Evolutionary conservation across 768 basidiomycete genomes (phyloP), one percentile per base, ranked within the genome.

Genomic region (Boletus insuetus): DNA sequence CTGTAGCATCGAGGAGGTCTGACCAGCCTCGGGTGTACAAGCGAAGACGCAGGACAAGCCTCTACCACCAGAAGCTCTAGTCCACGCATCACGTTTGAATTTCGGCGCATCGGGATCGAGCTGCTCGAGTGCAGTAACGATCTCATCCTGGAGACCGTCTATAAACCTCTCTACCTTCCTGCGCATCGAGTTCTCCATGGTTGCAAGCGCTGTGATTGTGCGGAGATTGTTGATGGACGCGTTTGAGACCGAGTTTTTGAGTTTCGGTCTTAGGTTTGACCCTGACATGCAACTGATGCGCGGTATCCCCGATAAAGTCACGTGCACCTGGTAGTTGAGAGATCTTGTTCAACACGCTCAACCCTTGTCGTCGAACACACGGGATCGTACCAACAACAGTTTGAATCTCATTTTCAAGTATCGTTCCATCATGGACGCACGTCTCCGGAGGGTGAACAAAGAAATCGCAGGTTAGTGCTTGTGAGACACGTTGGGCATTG

Each of bases 401-500:
- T 37, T 20, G 22, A 39, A 45, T 22, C 13, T 32, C 19, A 11
- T 40, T 49, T 14, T 60, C n/a, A n/a, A 53, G 32, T 38, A 44
- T 41, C 9, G 7, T 43, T 49, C 49, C n/a, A 51, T 26, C 49
- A 93, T 94, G 84, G 93, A 97, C 68, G 94, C 94, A 52, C 80
- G 94, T 54, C 81, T 94, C 45, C 82, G 94, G 59, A 79, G 94
- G 69, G 89, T 97, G 24, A 93, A 92, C 74, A 97, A 96, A 76
- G 94, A 98, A 76, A 97, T 98, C 56, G 74, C 85, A 59, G 94
- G 91, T 86, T 46, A 58, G 79, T 59, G 39, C 24, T 35, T 3
- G 26, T 19, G 19, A n/a, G 46, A 13, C n/a, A 22, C 11, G 32
- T 7, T 10, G n/a, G 42, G 34, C 38, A 53, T 49, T 39, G 35